A percentile compares a stretch with the other conserved stretches of the same genome.
These are phyloP conservation scores for Fusarium secorum DNA, from an alignment of 2,329 filamentous ascomycete genomes.

Conservation along the genomic window DNA sequence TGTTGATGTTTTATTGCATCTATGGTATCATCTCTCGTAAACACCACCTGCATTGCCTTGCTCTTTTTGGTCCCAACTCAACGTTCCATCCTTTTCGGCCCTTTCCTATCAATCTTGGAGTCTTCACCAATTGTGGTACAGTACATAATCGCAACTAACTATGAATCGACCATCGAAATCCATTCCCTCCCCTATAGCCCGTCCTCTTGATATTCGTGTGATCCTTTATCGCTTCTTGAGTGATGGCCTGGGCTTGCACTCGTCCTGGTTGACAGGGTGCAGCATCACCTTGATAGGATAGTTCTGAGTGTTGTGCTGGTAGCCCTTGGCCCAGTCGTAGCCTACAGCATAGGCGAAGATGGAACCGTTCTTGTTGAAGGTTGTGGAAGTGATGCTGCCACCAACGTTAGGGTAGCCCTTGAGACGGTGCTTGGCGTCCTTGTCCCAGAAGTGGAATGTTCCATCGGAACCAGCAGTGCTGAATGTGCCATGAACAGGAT, in stretches of 20 bases:
- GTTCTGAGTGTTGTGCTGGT: slow-evolving; percentile 78
- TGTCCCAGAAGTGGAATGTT: slow-evolving; percentile 97
- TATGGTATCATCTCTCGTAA: slow-evolving; percentile 45
- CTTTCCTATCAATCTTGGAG: slow-evolving; percentile 19
- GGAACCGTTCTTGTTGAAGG: slow-evolving; percentile 86
- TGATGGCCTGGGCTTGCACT: slow-evolving; percentile 68
- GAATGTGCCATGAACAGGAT: slow-evolving; percentile 97
- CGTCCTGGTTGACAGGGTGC: slow-evolving; percentile 72
- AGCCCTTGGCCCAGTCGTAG: slow-evolving; percentile 99
- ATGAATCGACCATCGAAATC: slow-evolving; percentile 20
- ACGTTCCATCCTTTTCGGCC: slow-evolving; percentile 12
- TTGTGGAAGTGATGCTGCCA: slow-evolving; percentile 87
- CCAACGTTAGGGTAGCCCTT: slow-evolving; percentile 88
- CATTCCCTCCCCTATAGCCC: not conserved
- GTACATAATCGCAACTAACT: slow-evolving; percentile 30
- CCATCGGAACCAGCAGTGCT: slow-evolving; percentile 95
- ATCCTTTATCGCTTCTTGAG: slow-evolving; percentile 64
- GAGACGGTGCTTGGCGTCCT: slow-evolving; percentile 85
- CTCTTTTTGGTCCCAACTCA: slow-evolving; percentile 11
- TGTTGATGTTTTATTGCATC: slow-evolving; percentile 33
- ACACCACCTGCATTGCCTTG: slow-evolving; percentile 25
- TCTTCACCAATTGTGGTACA: slow-evolving; percentile 5
- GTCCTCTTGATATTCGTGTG: not conserved
- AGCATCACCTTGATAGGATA: slow-evolving; percentile 85
- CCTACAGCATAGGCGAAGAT: slow-evolving; percentile 91